Conservation (phyloP, 2,329 filamentous ascomycete genomes). For the Elsinoe fawcettii region DNA sequence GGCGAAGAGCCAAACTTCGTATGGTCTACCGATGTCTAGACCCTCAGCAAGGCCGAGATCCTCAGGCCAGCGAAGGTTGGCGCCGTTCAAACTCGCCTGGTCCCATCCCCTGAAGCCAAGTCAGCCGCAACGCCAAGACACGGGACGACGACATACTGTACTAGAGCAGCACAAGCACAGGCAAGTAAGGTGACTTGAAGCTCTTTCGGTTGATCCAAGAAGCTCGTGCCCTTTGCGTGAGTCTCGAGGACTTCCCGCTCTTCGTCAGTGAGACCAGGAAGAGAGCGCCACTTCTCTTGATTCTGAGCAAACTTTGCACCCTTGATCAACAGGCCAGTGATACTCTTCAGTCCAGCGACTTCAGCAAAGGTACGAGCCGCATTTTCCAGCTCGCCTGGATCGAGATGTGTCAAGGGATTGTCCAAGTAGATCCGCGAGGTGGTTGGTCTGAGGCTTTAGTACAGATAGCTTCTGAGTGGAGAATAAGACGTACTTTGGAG, state of each 20-base stretch:
- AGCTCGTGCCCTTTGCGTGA: conserved; percentile 13
- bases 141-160: conserved; percentile 20
- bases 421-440: not conserved
- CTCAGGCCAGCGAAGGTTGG: conserved; percentile 29
- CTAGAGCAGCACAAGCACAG: conserved; percentile 29
- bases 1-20: conserved; percentile 26
- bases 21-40: conserved; percentile 19
- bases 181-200: conserved; percentile 28
- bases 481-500: not conserved
- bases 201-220: conserved; percentile 28
- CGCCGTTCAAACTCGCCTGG: conserved; percentile 28
- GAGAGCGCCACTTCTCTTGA: conserved; percentile 22
- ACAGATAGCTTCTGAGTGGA: not conserved
- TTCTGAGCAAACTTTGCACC: conserved; percentile 24
- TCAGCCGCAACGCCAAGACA: not conserved
- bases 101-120: conserved; percentile 25
- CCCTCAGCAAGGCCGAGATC: conserved; percentile 23
- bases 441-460: not conserved
- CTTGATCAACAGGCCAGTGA: conserved; percentile 16
- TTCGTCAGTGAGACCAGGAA: conserved; percentile 22
- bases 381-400: conserved; percentile 2
- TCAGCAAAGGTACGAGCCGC: conserved; percentile 2
- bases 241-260: conserved; percentile 21
- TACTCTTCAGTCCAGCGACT: conserved; percentile 11
- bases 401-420: conserved; percentile 7